These are phyloP conservation scores for Wickerhamiella allomyrinae DNA, from an alignment of 805 yeast genomes.

Conservation along the genomic window DNA sequence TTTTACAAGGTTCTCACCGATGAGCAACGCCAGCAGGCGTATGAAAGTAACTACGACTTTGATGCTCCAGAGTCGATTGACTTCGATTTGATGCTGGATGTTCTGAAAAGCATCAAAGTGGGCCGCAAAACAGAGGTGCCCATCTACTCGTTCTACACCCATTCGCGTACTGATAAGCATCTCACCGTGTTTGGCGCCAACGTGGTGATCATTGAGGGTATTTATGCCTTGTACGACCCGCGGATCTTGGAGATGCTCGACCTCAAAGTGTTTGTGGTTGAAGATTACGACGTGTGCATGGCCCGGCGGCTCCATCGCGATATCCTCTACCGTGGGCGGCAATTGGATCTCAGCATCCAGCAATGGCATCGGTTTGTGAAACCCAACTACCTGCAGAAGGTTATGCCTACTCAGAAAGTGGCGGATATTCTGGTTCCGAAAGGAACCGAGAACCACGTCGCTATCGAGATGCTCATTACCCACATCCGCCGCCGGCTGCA, in stretches of 20 bases:
- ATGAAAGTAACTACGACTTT: slow-evolving; percentile 60
- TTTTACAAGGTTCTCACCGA: slow-evolving; percentile 63
- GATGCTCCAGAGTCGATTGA: slow-evolving; percentile 82
- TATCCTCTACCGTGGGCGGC: slow-evolving; percentile 74
- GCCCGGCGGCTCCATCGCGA: slow-evolving; percentile 82
- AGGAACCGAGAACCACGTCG: slow-evolving; percentile 70
- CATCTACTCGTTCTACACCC: slow-evolving; percentile 50
- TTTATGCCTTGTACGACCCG: slow-evolving; percentile 63
- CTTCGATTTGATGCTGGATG: slow-evolving; percentile 50
- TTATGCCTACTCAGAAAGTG: slow-evolving; percentile 57
- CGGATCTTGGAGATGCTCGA: slow-evolving; percentile 66
- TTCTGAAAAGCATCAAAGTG: slow-evolving; percentile 49
- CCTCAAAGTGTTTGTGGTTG: slow-evolving; percentile 79
- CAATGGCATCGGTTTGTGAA: slow-evolving; percentile 90
- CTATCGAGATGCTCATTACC: slow-evolving; percentile 62
- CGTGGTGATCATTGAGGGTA: slow-evolving; percentile 84
- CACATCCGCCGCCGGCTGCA: slow-evolving; percentile 64
- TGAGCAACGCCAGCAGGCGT: slow-evolving; percentile 52
- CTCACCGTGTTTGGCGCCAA: slow-evolving; percentile 83
- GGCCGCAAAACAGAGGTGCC: slow-evolving; percentile 60
- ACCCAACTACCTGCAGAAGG: slow-evolving; percentile 70
- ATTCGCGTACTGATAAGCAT: slow-evolving; percentile 46
- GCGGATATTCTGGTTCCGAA: slow-evolving; percentile 89
- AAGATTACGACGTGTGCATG: slow-evolving; percentile 83
- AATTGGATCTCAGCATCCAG: slow-evolving; percentile 60